Conservation (phyloP, 1,139 yeast genomes). For the Blastobotrys petasosporus region DNA sequence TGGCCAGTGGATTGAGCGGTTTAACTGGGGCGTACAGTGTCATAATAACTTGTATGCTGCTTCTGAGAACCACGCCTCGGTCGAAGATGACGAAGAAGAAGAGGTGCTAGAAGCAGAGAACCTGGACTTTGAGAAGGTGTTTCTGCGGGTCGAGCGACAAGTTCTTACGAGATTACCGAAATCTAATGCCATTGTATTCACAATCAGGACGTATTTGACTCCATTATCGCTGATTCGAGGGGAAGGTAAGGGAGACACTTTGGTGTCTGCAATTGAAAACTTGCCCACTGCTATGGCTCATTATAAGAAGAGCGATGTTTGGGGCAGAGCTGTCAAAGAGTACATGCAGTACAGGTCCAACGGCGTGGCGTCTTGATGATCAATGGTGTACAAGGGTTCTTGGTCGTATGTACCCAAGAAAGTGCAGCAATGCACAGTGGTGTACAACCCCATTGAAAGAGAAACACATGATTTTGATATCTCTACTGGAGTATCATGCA, state of each 20-base stretch:
- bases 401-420: too few species aligned
- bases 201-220: conserved; percentile 58
- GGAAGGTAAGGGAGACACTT: conserved; percentile 40
- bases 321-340: conserved; percentile 60
- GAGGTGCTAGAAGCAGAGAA: conserved; percentile 39
- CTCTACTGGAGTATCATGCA: too few species aligned
- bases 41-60: conserved; percentile 49
- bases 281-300: conserved; percentile 53
- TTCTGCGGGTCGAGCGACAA: conserved; percentile 59
- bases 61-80: conserved; percentile 43
- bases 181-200: conserved; percentile 49
- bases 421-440: too few species aligned
- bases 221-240: conserved; percentile 51
- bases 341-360: conserved; percentile 35
- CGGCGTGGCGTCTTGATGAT: conserved; percentile 16
- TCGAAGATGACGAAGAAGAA: conserved; percentile 23
- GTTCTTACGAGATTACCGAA: conserved; percentile 52
- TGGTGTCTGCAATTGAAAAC: conserved; percentile 53
- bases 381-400: too few species aligned
- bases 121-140: conserved; percentile 51
- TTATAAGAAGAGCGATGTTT: conserved; percentile 53
- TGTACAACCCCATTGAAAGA: too few species aligned
- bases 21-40: conserved; percentile 58
- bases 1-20: conserved; percentile 51
- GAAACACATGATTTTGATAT: too few species aligned